Conservation (phyloP, 1,284 basidiomycete genomes). For the Heliocybe sulcata region DNA sequence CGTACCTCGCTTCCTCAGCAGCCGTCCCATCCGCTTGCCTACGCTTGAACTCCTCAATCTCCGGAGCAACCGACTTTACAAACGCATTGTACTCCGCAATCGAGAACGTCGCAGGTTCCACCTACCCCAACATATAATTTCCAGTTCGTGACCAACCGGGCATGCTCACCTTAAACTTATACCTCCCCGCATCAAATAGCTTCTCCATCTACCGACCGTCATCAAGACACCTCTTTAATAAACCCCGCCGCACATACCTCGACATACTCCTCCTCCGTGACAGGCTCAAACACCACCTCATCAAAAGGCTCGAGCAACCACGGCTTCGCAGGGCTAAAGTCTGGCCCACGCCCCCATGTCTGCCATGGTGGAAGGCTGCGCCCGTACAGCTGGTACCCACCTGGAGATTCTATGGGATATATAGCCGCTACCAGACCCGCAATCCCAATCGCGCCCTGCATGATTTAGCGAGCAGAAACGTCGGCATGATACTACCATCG, state of each 20-base stretch:
- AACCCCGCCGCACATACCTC: slow-evolving; percentile 24
- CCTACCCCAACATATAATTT: slow-evolving; percentile 23
- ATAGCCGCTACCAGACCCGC: slow-evolving; percentile 56
- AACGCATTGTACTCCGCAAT: slow-evolving; percentile 44
- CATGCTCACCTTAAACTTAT: slow-evolving; percentile 42
- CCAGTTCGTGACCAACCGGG: neutral
- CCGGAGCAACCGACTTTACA: slow-evolving; percentile 30
- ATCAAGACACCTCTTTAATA: neutral
- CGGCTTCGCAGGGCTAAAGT: slow-evolving; percentile 41
- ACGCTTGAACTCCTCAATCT: slow-evolving; percentile 35
- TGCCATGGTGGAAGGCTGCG: slow-evolving; percentile 55
- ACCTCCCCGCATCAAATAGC: slow-evolving; percentile 55
- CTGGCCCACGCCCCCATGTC: slow-evolving; percentile 46
- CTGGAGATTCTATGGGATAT: slow-evolving; percentile 61
- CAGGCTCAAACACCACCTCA: slow-evolving; percentile 41
- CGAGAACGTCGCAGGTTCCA: slow-evolving; percentile 43
- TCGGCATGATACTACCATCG: neutral
- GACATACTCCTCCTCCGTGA: slow-evolving; percentile 38
- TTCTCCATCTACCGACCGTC: slow-evolving; percentile 35
- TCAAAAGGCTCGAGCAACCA: slow-evolving; percentile 64
- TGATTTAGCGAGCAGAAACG: neutral
- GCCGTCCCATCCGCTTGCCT: slow-evolving; percentile 28
- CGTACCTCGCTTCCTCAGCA: slow-evolving; percentile 34
- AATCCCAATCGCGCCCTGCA: slow-evolving; percentile 56
- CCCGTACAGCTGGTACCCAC: slow-evolving; percentile 60